Percentiles rank a stretch among this genome's conserved stretches.
phyloP scores from a whole-genome alignment of 2,329 filamentous ascomycete genomes.

The Beauveria varroae region DNA sequence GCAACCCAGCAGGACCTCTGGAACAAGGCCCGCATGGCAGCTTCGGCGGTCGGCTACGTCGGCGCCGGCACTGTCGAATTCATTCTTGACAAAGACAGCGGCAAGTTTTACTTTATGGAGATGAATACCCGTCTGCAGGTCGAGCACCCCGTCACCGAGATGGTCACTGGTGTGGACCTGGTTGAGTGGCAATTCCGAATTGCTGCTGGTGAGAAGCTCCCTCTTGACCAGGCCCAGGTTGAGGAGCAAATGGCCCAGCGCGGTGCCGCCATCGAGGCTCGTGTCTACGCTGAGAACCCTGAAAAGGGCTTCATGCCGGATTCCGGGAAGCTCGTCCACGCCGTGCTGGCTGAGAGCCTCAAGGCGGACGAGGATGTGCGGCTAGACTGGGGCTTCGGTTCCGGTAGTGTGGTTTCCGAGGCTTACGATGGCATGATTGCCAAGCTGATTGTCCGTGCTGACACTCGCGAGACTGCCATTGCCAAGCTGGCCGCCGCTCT shows the following conservation, averaged over 20 bases:
- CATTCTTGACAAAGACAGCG: slow-evolving; percentile 75
- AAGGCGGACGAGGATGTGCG: slow-evolving; percentile 63
- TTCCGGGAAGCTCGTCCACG: slow-evolving; percentile 78
- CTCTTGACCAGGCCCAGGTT: slow-evolving; percentile 53
- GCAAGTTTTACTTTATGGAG: slow-evolving; percentile 76
- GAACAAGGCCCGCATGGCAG: slow-evolving; percentile 57
- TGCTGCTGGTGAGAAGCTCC: slow-evolving; percentile 49
- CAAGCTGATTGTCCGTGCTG: slow-evolving; percentile 86
- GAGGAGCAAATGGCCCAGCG: slow-evolving; percentile 65
- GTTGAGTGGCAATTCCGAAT: slow-evolving; percentile 94
- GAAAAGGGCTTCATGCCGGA: slow-evolving; percentile 89
- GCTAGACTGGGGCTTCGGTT: slow-evolving; percentile 87
- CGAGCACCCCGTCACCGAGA: slow-evolving; percentile 84
- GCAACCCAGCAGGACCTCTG: slow-evolving; percentile 53
- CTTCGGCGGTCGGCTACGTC: slow-evolving; percentile 75
- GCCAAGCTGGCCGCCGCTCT: slow-evolving; percentile 74
- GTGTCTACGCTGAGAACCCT: slow-evolving; percentile 95
- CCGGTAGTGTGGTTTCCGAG: slow-evolving; percentile 86
- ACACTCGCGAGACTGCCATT: slow-evolving; percentile 71
- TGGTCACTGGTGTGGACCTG: slow-evolving; percentile 63
- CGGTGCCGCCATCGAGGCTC: slow-evolving; percentile 88
- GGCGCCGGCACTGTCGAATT: slow-evolving; percentile 88
- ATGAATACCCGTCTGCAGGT: slow-evolving; percentile 89
- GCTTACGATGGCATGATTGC: slow-evolving; percentile 99
- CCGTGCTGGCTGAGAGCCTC: slow-evolving; percentile 61